Percentiles rank a stretch among this genome's conserved stretches.
Conservation (phyloP, 306 rosid species). For the Ormosia emarginata region DNA sequence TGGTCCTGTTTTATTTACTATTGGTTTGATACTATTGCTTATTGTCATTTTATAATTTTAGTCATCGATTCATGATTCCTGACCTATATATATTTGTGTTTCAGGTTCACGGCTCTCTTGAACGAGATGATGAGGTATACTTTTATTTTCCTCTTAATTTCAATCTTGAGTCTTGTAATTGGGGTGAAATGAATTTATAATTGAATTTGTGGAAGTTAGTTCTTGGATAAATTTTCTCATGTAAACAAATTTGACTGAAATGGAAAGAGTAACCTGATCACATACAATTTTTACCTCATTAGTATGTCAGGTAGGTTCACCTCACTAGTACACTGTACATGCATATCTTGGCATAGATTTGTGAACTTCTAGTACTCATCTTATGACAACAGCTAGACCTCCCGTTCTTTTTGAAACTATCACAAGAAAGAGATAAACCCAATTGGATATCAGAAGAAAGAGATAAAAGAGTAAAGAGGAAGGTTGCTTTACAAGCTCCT, state of each 20-base stretch:
- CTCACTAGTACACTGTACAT: not conserved
- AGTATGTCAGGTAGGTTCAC: not conserved
- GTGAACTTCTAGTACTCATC: not conserved
- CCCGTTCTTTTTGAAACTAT: not conserved
- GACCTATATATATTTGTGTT: conserved; percentile 24
- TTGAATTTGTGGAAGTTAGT: not conserved
- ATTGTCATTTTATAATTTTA: not conserved
- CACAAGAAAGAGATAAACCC: too few relatives aligned
- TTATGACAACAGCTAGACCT: not conserved
- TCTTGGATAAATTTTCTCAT: not conserved
- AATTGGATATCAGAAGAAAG: too few relatives aligned
- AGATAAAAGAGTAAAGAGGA: too few relatives aligned
- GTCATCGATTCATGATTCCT: not conserved
- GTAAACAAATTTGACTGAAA: not conserved
- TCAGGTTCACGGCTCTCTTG: conserved; percentile 95
- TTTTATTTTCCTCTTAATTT: conserved; percentile 19
- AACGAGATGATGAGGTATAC: conserved; percentile 93
- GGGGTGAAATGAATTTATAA: not conserved
- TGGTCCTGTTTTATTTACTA: not conserved
- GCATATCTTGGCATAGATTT: not conserved
- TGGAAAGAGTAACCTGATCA: not conserved
- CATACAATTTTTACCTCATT: not conserved
- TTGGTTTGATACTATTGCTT: conserved; percentile 3
- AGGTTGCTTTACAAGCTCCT: too few relatives aligned
- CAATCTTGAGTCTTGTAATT: not conserved